These are phyloP conservation scores for Penicillium sp. DNA, from an alignment of 2,329 filamentous ascomycete species.

Conservation along the genomic window DNA sequence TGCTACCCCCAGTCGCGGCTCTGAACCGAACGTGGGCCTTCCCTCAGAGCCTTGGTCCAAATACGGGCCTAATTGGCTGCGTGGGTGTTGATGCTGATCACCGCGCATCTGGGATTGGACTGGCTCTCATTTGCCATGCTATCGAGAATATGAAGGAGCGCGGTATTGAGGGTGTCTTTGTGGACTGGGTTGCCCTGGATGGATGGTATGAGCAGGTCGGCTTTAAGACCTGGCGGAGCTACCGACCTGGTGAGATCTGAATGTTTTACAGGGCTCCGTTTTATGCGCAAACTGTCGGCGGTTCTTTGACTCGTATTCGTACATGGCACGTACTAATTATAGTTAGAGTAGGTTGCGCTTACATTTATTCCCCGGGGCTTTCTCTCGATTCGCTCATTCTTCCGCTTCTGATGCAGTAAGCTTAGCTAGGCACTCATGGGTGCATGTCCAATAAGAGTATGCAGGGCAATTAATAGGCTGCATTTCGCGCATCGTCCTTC, in stretches of 20 bases:
- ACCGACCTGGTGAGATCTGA: constrained; percentile 30
- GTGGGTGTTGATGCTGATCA: constrained; percentile 41
- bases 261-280: background rate
- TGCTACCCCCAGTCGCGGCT: constrained; percentile 33
- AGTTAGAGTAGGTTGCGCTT: background rate
- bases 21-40: constrained; percentile 38
- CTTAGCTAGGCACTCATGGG: too few species aligned
- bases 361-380: background rate
- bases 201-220: constrained; percentile 46
- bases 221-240: constrained; percentile 39
- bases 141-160: constrained; percentile 42
- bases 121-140: constrained; percentile 42
- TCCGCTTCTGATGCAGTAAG: too few species aligned
- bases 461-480: too few species aligned
- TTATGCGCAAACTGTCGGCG: background rate
- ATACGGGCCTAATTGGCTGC: constrained; percentile 44
- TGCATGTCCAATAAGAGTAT: too few species aligned
- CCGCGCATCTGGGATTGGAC: constrained; percentile 39
- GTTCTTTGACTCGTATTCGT: background rate
- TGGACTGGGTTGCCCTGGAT: constrained; percentile 43
- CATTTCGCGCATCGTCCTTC: too few species aligned
- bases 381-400: background rate
- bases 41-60: constrained; percentile 36
- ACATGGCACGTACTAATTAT: background rate
- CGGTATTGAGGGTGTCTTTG: constrained; percentile 41